Evolutionary conservation across 2,329 filamentous ascomycete species (phyloP), one percentile per base, ranked within the genome.

Genomic region (Trichoderma sp.): DNA sequence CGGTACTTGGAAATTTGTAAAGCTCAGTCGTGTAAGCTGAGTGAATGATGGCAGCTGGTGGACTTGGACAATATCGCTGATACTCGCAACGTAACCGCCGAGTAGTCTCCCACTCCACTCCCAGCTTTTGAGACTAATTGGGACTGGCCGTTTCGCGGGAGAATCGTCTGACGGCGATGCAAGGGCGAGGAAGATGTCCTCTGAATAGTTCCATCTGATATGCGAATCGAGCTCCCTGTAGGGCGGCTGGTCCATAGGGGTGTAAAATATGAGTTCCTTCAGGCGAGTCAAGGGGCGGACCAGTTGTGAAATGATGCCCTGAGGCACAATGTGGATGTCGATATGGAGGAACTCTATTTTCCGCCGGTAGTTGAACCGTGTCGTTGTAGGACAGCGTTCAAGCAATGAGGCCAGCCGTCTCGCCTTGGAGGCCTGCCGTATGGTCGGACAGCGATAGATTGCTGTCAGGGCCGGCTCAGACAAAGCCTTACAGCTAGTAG

Each of bases 331-430:
- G 72, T 94, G 85, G 12, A 90, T 88, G 73, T 95, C 89, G 57
- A 96, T 81, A 68, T 88, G 86, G 25, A 97, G 79, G 8, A 85
- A 83, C 74, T 89, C 86, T 59, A 95, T 84, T 80, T 93, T 96
- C 71, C 83, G 83, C 48, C 86, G 83, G 76, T 94, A 94, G 70
- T 91, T 89, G 70, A 86, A 84, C 2, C 77, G 76, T 1, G 86
- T 84, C 2, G 79, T 76, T 5, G 80, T 77, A 15, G 80, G 81
- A 22, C 86, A 81, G 17, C 81, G 78, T n/a, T 85, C 83, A 9
- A 95, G 82, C 39, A 89, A 79, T 29, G 81, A 73, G 39, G 79
- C 77, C 3, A 87, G 78, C n/a, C 78, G 78, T 71, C 79, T 80
- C 48, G 80, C 79, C 76, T 82, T 84, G 66, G 77, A 73, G 65